phyloP scores from a whole-genome alignment of 208 protist species.

The Angomonas ambiguus region DNA sequence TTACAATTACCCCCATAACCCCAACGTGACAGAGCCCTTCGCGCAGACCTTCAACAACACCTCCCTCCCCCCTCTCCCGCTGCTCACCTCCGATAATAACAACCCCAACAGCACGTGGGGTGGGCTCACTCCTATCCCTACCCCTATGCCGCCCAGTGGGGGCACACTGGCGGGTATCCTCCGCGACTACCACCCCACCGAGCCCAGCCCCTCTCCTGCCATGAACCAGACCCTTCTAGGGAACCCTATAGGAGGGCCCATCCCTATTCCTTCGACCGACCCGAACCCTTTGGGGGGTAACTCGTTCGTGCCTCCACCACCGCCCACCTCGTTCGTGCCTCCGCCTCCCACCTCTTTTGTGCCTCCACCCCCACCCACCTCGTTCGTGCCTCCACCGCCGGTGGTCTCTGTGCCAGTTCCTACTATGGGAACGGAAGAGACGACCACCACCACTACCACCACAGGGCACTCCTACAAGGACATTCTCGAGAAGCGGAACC shows the following conservation, averaged over 20 bases:
- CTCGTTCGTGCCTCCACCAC: constrained; percentile 17
- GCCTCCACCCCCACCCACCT: constrained; percentile 11
- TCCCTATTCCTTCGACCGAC: neutral
- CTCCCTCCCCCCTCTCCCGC: neutral
- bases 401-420: constrained; percentile 8
- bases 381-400: constrained; percentile 19
- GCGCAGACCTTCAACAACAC: neutral
- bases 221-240: too few relatives aligned
- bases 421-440: constrained; percentile 11
- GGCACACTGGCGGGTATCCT: neutral
- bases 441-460: neutral
- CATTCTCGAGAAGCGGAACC: neutral
- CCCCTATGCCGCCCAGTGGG: constrained; percentile 3
- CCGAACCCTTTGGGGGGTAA: too few relatives aligned
- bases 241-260: neutral
- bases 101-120: neutral
- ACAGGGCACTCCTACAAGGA: neutral
- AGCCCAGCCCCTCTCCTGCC: neutral
- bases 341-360: neutral
- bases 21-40: constrained; percentile 8
- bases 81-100: neutral
- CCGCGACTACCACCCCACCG: neutral
- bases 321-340: constrained; percentile 6
- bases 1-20: too few relatives aligned
- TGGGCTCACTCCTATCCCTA: neutral